Percentiles rank a stretch among this genome's conserved stretches.
Conservation (phyloP, 306 rosid genomes). For the Herpetospermum pedunculosum region DNA sequence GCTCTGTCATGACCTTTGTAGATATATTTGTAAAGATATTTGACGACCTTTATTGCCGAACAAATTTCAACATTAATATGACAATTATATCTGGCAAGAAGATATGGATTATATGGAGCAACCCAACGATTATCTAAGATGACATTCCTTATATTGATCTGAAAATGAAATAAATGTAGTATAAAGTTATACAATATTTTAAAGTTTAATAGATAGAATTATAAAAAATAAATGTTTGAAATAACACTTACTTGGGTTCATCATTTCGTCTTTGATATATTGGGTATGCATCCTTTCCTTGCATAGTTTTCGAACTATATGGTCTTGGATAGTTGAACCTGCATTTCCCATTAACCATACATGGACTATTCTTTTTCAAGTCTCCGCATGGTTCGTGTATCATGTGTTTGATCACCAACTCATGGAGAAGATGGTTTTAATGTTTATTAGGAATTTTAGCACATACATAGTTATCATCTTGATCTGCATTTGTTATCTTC, state of each 20-base stretch:
- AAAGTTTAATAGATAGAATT: too few relatives aligned
- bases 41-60: too few relatives aligned
- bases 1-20: not conserved
- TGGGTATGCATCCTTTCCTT: not conserved
- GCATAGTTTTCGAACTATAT: not conserved
- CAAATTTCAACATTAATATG: too few relatives aligned
- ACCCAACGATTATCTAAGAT: not conserved
- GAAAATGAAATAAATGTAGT: not conserved
- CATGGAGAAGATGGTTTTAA: not conserved
- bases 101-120: too few relatives aligned
- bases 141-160: not conserved
- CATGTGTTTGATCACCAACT: not conserved
- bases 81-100: too few relatives aligned
- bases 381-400: not conserved
- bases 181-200: too few relatives aligned
- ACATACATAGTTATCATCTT: not conserved
- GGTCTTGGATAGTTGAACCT: not conserved
- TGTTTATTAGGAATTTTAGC: not conserved
- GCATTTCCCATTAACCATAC: not conserved
- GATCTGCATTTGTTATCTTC: not conserved
- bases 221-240: too few relatives aligned
- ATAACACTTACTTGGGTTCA: not conserved
- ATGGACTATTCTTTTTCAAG: not conserved
- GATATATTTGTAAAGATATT: not conserved
- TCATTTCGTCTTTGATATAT: not conserved